phyloP scores from a whole-genome alignment of 176 grass and related monocot genomes.

The Zizania latifolia region DNA sequence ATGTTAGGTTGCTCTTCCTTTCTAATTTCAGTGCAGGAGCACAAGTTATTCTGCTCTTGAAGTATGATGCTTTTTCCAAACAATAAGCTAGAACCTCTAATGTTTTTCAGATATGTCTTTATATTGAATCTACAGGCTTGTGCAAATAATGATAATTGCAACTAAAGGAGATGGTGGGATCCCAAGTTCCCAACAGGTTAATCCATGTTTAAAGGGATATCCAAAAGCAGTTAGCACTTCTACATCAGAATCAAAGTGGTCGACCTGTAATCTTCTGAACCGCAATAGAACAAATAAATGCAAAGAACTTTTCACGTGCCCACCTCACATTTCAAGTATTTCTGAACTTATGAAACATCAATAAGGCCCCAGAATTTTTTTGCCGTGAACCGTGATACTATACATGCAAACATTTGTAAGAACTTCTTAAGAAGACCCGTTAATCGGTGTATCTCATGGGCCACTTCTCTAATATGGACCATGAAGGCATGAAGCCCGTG shows the following conservation, averaged over 20 bases:
- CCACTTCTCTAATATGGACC: neutral
- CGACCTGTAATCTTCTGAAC: conserved; percentile 25
- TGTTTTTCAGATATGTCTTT: neutral
- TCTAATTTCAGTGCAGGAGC: too few species aligned
- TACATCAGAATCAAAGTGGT: conserved; percentile 24
- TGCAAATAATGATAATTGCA: neutral
- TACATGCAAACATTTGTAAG: neutral
- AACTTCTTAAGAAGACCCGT: neutral
- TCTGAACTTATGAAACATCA: neutral
- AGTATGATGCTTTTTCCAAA: too few species aligned
- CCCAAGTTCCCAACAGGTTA: neutral
- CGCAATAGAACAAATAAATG: conserved; percentile 12
- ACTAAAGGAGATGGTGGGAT: neutral
- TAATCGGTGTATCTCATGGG: neutral
- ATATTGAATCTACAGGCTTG: neutral
- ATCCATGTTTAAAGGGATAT: neutral
- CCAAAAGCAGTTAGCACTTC: conserved; percentile 4
- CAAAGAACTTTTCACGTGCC: neutral
- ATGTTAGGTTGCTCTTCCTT: too few species aligned
- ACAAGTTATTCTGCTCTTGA: too few species aligned
- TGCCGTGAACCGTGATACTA: neutral
- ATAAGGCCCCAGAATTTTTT: neutral
- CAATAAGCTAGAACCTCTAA: neutral
- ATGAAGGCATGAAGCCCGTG: too few species aligned
- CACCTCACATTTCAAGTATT: neutral